Conservation (phyloP, 805 yeast species). For the Kregervanrija fluxuum region DNA sequence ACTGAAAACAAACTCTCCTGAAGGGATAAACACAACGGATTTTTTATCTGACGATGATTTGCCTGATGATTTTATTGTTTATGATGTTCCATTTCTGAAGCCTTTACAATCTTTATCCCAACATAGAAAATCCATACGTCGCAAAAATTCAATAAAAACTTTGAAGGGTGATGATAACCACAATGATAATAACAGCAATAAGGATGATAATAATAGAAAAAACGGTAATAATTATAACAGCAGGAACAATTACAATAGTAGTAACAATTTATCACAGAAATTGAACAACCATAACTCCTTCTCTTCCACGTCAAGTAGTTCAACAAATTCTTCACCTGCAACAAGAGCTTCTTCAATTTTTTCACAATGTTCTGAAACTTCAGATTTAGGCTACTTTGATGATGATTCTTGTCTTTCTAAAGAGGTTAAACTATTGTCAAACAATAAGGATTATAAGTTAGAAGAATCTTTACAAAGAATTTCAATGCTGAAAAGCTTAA, state of each 20-base stretch:
- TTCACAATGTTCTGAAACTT: slow-evolving; percentile 28
- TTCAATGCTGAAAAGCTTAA: slow-evolving; percentile 19
- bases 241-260: no score
- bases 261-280: no score
- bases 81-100: slow-evolving; percentile 59
- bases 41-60: slow-evolving; percentile 44
- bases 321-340: slow-evolving; percentile 24
- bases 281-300: background rate
- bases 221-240: no score
- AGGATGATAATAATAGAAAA: no score
- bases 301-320: slow-evolving; percentile 4
- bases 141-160: slow-evolving; percentile 5
- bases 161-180: no score
- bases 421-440: slow-evolving; percentile 31
- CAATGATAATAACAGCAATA: no score
- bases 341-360: slow-evolving; percentile 42
- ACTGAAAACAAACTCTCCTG: slow-evolving; percentile 9
- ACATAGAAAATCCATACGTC: slow-evolving; percentile 20
- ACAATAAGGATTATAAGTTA: slow-evolving; percentile 24
- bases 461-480: slow-evolving; percentile 34
- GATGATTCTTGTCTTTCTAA: slow-evolving; percentile 22
- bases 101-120: slow-evolving; percentile 36
- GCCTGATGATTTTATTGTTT: slow-evolving; percentile 46
- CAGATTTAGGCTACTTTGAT: slow-evolving; percentile 17
- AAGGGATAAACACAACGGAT: slow-evolving; percentile 24